Percentiles rank a stretch among this genome's conserved stretches.
These are phyloP conservation scores for Tulasnella sp. DNA, from an alignment of 768 basidiomycete species.

Conservation along the genomic window DNA sequence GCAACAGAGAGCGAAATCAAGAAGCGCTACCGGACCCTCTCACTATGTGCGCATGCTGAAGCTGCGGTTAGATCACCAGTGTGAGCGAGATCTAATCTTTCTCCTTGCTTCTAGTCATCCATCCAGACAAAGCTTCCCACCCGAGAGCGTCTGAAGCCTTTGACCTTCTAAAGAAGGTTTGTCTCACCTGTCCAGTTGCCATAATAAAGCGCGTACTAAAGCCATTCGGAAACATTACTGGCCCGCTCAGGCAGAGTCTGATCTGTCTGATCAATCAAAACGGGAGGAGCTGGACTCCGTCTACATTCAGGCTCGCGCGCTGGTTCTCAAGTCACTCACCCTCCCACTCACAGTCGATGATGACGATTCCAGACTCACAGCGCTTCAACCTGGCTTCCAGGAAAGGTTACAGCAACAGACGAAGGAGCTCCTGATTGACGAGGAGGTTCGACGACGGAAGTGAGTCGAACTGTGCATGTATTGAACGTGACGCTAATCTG, in stretches of 20 bases:
- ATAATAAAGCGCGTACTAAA: neutral
- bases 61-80: too few species aligned
- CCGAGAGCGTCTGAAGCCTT: constrained; percentile 84
- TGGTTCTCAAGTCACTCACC: constrained; percentile 50
- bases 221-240: too few species aligned
- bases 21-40: constrained; percentile 75
- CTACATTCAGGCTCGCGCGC: constrained; percentile 59
- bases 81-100: too few species aligned
- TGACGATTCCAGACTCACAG: constrained; percentile 44
- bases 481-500: too few species aligned
- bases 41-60: constrained; percentile 50
- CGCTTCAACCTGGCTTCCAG: constrained; percentile 51
- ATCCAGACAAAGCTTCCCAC: constrained; percentile 95
- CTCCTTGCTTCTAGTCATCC: constrained; percentile 54
- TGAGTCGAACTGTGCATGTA: too few species aligned
- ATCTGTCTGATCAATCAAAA: constrained; percentile 65
- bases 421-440: constrained; percentile 81
- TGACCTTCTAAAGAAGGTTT: constrained; percentile 83
- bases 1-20: constrained; percentile 69
- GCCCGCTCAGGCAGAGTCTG: constrained; percentile 64
- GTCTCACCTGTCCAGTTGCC: constrained; percentile 3
- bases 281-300: constrained; percentile 74
- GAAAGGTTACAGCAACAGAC: constrained; percentile 55
- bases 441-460: constrained; percentile 78
- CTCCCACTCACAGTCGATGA: constrained; percentile 50